A percentile compares a stretch with the other conserved stretches of the same genome.
Conservation (phyloP, 106 monocot genomes). For the Triglochin maritima region DNA sequence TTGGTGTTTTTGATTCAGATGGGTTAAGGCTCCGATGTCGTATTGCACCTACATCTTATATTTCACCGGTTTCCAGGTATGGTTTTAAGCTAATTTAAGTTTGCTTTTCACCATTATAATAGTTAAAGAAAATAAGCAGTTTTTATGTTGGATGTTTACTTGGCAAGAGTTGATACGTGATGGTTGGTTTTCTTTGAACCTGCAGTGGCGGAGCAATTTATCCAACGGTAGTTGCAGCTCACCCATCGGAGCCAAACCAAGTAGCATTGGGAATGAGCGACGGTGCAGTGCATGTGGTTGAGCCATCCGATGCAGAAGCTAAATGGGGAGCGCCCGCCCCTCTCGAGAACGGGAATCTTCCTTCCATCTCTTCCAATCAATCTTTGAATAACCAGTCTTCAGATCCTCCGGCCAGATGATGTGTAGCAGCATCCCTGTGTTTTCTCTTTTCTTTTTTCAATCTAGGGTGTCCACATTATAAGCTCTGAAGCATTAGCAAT, state of each 20-base stretch:
- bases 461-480: constrained; percentile 2
- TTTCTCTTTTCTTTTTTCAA: neutral
- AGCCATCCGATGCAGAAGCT: constrained; percentile 67
- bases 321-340: constrained; percentile 64
- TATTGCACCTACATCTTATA: constrained; percentile 71
- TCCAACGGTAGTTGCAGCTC: constrained; percentile 76
- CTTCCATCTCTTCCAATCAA: constrained; percentile 48
- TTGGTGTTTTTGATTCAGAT: constrained; percentile 89
- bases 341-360: constrained; percentile 58
- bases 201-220: constrained; percentile 27
- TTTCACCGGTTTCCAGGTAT: constrained; percentile 53
- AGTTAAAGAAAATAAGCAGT: no score
- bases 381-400: constrained; percentile 55
- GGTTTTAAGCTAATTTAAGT: neutral
- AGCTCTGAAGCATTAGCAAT: neutral
- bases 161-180: neutral
- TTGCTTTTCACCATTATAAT: neutral
- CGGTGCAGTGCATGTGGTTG: constrained; percentile 70
- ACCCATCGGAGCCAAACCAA: constrained; percentile 84
- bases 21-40: constrained; percentile 70
- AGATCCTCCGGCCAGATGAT: constrained; percentile 63
- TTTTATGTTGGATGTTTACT: neutral
- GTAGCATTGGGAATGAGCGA: constrained; percentile 94
- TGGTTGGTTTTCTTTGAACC: neutral
- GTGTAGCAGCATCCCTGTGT: neutral